Base-by-base conservation (phyloP, 2,329 filamentous ascomycete species). In the Calycina marina region DNA sequence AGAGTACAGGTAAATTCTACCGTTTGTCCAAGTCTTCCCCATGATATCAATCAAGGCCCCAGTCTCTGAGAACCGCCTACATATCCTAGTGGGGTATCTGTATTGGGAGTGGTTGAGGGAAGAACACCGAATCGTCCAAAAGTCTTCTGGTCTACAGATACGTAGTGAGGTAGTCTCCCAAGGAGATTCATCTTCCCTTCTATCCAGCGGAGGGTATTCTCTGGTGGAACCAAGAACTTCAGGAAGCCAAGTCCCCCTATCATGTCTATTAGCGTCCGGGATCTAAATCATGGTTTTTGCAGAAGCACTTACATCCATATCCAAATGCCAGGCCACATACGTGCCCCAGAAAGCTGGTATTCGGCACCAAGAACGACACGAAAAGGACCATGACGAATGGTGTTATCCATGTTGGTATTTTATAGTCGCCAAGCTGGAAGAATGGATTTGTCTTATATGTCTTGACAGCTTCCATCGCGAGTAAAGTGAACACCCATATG, bases 91-190 rank as follows among this genome's bases (percentile, higher is more conserved):
- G 39, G 38, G 12, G 30, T 35, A 54, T 40, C 61, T 58, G 5
- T 58, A 52, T 25, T 49, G 49, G 42, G 40, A 25, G 47, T 52
- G 13, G 55, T 62, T 1, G 72, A 67, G 2, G 86, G 88, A 35
- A 96, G 61, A 10, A 94, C 80, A 2, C 88, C 88, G 48, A 93
- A 94, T 32, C 88, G 69, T 5, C 88, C 88, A 49, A 88, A 93
- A 4, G 83, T 93, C 65, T 93, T 94, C 57, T 93, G 86, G 50
- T 96, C 88, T 11, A 94, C 77, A 35, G 82, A 92, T 29, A 96
- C 79, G 49, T 93, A 96, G 57, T 93, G 83, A 27, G 88, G 88
- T 15, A 96, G 59, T 37, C 84, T 68, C 13, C 75, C 81, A 14
- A 93, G 64, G 6, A 96, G 65, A 50, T 93, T 90, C 38, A 96